A percentile compares a stretch with the other conserved stretches of the same genome.
These are phyloP conservation scores for Ceratocystis huliohia DNA, from an alignment of 2,329 filamentous ascomycete species.

Conservation along the genomic window DNA sequence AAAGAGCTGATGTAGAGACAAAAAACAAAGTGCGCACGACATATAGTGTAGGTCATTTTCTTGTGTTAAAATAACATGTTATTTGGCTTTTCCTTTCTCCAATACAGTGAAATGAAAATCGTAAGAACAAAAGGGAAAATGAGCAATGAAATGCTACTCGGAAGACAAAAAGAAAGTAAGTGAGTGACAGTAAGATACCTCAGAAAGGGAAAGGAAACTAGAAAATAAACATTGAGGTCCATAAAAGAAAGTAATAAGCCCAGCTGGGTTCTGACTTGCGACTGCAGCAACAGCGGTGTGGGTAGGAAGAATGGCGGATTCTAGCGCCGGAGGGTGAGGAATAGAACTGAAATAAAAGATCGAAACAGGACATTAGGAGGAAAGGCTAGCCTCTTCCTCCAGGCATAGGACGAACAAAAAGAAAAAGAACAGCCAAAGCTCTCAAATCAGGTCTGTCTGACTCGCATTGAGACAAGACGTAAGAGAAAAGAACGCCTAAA, in stretches of 20 bases:
- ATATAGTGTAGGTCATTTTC: neutral
- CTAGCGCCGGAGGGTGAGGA: neutral
- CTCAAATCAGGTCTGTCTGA: neutral
- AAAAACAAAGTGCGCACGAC: neutral
- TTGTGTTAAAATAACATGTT: neutral
- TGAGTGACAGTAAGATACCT: neutral
- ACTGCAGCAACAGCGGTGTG: neutral
- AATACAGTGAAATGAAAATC: no score
- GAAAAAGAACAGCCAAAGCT: neutral
- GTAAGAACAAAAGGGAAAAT: neutral
- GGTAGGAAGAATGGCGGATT: neutral
- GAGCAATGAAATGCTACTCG: neutral
- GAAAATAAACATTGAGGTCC: constrained; percentile 6
- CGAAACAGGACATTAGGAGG: neutral
- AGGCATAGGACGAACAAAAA: neutral
- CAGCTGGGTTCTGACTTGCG: constrained; percentile 3
- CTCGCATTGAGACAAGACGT: neutral
- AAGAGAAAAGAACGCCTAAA: constrained; percentile 1
- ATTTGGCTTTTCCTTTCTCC: neutral
- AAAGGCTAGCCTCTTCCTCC: neutral
- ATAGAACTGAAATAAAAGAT: neutral
- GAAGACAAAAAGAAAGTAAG: neutral
- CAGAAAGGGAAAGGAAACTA: neutral
- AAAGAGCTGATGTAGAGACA: neutral
- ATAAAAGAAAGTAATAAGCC: neutral